A percentile compares a stretch with the other conserved stretches of the same genome.
Evolutionary conservation across 2,329 filamentous ascomycete genomes (phyloP).

Genomic region (Scolecobasidium constrictum): DNA sequence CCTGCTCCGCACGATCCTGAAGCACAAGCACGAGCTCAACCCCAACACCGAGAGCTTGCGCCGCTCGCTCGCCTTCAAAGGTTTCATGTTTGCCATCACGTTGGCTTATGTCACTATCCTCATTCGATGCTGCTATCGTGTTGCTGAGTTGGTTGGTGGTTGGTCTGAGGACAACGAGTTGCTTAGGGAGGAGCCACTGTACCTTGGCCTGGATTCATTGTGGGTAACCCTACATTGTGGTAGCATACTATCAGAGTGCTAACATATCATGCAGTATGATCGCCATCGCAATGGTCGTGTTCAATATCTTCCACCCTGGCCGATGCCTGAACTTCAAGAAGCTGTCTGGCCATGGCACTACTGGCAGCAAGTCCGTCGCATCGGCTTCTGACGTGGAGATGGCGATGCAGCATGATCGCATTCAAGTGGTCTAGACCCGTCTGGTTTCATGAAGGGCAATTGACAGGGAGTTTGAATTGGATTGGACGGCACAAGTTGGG

Average conservation of each 20-base stretch:
- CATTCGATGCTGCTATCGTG: conserved; percentile 30
- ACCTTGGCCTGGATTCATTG: neutral
- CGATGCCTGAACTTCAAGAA: neutral
- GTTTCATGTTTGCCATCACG: conserved; percentile 14
- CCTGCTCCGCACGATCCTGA: conserved; percentile 9
- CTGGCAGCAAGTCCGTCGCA: neutral
- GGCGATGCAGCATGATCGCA: too few relatives aligned
- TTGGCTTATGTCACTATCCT: conserved; percentile 12
- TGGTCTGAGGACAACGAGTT: conserved; percentile 39
- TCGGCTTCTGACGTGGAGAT: too few relatives aligned
- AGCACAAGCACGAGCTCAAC: conserved; percentile 15
- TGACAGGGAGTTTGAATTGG: too few relatives aligned
- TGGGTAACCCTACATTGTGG: neutral
- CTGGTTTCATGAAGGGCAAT: too few relatives aligned
- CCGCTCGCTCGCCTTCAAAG: conserved; percentile 14
- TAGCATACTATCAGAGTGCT: neutral
- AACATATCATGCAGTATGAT: neutral
- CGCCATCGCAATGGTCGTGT: neutral
- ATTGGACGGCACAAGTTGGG: too few relatives aligned
- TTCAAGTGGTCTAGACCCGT: too few relatives aligned
- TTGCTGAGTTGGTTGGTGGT: conserved; percentile 53
- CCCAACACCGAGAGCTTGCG: conserved; percentile 10
- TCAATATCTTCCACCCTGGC: neutral
- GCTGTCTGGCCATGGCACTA: neutral
- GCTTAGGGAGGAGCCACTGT: neutral